Evolutionary conservation across 371 early-diverging fungal genomes (phyloP), one percentile per base, ranked within the genome.

Genomic region (Haplosporangium sp.): DNA sequence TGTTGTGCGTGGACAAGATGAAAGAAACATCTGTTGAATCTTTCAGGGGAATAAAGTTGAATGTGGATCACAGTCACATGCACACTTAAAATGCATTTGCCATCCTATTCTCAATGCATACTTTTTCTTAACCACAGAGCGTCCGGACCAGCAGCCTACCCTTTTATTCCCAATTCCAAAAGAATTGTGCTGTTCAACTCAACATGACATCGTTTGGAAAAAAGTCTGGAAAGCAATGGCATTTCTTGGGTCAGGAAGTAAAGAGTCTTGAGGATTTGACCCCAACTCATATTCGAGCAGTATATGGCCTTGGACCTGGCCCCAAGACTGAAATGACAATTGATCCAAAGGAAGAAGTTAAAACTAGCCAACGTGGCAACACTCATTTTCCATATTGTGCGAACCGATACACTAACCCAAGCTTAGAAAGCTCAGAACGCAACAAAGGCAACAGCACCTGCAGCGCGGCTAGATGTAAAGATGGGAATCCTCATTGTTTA

Each of bases 401-500:
- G 2, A 69, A 73, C 52, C 65, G 50, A 45, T 67, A 66, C 42
- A 17, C 35, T 6, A 45, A 27, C 4, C 44, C 27, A 2, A 6
- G 38, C 27, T 3, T 48, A 11, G 58, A 40, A 48, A 40, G 19
- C 0, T 0, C 55, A 3, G 13, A 15, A 37, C 7, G 50, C 13
- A 48, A 7, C 37, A 61, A 59, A 17, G 57, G 58, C 17, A 55
- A 8, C 34, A 69, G 10, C 45, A 11, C 47, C 39, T 79, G 74
- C 57, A 60, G 63, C 40, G 65, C 62, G 1, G 60, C 82, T n/a
- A 64, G 64, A 38, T 85, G 85, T 61, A 84, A 83, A 37, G 85
- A 83, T 17, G 69, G 72, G 2, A 85, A 87, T 44, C 85, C 85
- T 20, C 87, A 86, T 55, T 85, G 85, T 47, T 56, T 84, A 34